Percentiles rank a stretch among this genome's conserved stretches.
phyloP scores from a whole-genome alignment of 2,329 filamentous ascomycete species.

The Alternaria brassicae region DNA sequence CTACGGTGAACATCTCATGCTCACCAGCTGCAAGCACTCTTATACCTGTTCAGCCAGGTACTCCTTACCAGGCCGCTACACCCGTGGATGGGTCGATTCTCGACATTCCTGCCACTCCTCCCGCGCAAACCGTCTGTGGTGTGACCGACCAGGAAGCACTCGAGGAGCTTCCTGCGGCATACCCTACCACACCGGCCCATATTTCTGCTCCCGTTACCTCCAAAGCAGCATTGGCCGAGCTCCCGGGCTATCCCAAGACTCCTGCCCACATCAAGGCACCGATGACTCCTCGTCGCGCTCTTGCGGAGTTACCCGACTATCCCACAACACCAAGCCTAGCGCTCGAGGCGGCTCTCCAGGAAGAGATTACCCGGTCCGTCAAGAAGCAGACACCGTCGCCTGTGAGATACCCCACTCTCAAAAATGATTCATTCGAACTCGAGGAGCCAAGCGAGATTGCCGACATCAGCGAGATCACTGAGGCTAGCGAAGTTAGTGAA shows the following conservation, averaged over 20 bases:
- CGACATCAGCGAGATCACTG: slow-evolving; percentile 24
- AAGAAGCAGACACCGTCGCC: slow-evolving; percentile 38
- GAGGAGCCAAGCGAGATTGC: slow-evolving; percentile 17
- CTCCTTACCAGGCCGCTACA: slow-evolving; percentile 3
- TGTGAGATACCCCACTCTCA: slow-evolving; percentile 14
- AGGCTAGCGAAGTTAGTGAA: slow-evolving; percentile 23
- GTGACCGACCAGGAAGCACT: slow-evolving; percentile 27
- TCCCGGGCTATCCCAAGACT: slow-evolving; percentile 35
- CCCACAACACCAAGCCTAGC: slow-evolving; percentile 33
- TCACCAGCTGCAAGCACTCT: slow-evolving; percentile 9
- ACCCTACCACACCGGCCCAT: slow-evolving; percentile 20
- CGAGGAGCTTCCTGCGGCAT: slow-evolving; percentile 16
- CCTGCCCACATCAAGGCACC: slow-evolving; percentile 32
- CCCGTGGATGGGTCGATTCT: slow-evolving; percentile 2
- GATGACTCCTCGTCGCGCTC: slow-evolving; percentile 26
- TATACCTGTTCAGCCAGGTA: not conserved
- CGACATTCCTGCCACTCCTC: slow-evolving; percentile 11
- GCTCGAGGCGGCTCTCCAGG: slow-evolving; percentile 36
- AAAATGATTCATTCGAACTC: slow-evolving; percentile 21
- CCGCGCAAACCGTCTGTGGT: slow-evolving; percentile 16
- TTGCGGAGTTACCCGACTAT: slow-evolving; percentile 34
- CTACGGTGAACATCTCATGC: not conserved
- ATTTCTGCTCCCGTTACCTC: slow-evolving; percentile 14
- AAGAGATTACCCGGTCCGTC: slow-evolving; percentile 34
- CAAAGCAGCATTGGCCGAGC: slow-evolving; percentile 21